phyloP scores from a whole-genome alignment of 1,139 yeast genomes.

The Blastobotrys arbuscula region DNA sequence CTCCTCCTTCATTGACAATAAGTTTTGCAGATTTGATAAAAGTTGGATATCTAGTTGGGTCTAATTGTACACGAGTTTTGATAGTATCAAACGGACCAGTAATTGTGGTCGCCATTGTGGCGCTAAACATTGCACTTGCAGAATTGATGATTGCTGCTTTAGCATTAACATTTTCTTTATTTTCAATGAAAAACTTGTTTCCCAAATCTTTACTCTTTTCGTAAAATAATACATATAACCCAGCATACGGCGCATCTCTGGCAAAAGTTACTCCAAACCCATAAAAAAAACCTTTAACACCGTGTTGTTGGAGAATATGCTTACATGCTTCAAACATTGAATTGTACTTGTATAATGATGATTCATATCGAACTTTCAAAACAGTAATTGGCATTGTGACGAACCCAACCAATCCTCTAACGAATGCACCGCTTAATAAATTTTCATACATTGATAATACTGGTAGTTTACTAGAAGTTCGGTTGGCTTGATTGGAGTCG shows the following conservation, averaged over 20 bases:
- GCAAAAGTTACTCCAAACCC: constrained; percentile 86
- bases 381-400: constrained; percentile 97
- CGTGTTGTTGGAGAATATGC: constrained; percentile 49
- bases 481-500: background rate
- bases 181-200: constrained; percentile 17
- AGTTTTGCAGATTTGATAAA: constrained; percentile 38
- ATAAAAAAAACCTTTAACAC: constrained; percentile 65
- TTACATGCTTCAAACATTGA: constrained; percentile 58
- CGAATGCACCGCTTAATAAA: constrained; percentile 67
- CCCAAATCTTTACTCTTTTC: constrained; percentile 60
- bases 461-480: constrained; percentile 48
- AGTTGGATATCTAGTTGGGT: constrained; percentile 41
- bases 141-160: constrained; percentile 20
- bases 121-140: constrained; percentile 23
- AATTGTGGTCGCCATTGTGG: constrained; percentile 72
- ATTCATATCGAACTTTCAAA: constrained; percentile 82
- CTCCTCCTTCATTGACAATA: constrained; percentile 55
- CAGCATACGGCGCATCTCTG: constrained; percentile 96
- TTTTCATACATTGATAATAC: constrained; percentile 66
- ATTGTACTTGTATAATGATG: constrained; percentile 60
- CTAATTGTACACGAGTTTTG: constrained; percentile 82
- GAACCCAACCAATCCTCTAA: constrained; percentile 78
- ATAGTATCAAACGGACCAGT: constrained; percentile 96
- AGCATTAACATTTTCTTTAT: background rate
- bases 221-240: constrained; percentile 78